A percentile compares a stretch with the other conserved stretches of the same genome.
phyloP scores from a whole-genome alignment of 495 filamentous ascomycete genomes.

The Aspergillus sparsus region DNA sequence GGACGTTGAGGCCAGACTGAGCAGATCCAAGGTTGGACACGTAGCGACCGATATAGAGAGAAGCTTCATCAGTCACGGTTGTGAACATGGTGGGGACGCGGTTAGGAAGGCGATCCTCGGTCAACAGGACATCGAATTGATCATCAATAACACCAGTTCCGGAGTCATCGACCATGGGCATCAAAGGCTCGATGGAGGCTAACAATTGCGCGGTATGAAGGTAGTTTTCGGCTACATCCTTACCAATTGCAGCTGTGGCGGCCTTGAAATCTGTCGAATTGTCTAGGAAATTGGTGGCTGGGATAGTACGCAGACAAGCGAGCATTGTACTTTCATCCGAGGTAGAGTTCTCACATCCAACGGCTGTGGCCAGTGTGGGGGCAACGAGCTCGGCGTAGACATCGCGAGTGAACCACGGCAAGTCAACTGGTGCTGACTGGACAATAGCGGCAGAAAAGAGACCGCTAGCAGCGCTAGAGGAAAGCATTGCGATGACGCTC shows the following conservation, averaged over 20 bases:
- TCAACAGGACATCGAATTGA: slow-evolving; percentile 34
- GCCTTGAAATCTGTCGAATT: slow-evolving; percentile 27
- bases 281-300: slow-evolving; percentile 28
- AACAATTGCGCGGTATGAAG: slow-evolving; percentile 27
- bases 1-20: slow-evolving; percentile 13
- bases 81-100: slow-evolving; percentile 36
- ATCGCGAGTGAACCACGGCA: slow-evolving; percentile 31
- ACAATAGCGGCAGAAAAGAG: slow-evolving; percentile 36
- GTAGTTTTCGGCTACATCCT: slow-evolving; percentile 18
- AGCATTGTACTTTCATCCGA: slow-evolving; percentile 23
- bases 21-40: slow-evolving; percentile 24
- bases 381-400: slow-evolving; percentile 27
- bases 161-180: slow-evolving; percentile 33
- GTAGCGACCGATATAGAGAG: slow-evolving; percentile 20
- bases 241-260: slow-evolving; percentile 15
- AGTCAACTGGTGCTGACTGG: slow-evolving; percentile 32
- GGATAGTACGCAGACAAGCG: slow-evolving; percentile 30
- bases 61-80: slow-evolving; percentile 31
- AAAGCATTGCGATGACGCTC: slow-evolving; percentile 51
- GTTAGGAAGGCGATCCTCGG: slow-evolving; percentile 21
- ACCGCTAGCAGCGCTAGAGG: slow-evolving; percentile 34
- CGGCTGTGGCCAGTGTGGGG: slow-evolving; percentile 26
- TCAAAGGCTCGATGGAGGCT: slow-evolving; percentile 31
- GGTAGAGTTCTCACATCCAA: slow-evolving; percentile 28
- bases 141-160: slow-evolving; percentile 31